Conservation (phyloP, 441 rosid species). For the Adansonia madagascariensis region DNA sequence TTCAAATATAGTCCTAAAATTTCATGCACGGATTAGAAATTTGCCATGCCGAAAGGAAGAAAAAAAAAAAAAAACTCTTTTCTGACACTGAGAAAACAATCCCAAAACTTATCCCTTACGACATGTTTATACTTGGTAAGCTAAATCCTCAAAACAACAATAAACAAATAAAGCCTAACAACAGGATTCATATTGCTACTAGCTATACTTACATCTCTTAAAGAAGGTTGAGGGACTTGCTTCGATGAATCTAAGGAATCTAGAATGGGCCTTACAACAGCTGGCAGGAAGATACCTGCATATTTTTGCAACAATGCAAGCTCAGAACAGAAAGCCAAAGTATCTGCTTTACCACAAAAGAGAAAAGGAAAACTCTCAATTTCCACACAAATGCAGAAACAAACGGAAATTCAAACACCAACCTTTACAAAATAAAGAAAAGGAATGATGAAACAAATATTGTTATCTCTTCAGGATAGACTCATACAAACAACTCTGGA, state of each 20-base stretch:
- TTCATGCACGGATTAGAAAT: not conserved
- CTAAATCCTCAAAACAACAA: conserved; percentile 2
- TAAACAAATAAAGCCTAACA: not conserved
- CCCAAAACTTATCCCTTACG: not conserved
- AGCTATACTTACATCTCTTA: conserved; percentile 65
- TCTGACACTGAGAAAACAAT: not conserved
- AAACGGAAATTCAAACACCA: not conserved
- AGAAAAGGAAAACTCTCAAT: not conserved
- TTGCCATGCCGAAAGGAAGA: not conserved
- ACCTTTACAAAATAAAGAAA: not conserved
- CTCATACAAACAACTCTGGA: not conserved
- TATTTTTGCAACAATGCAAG: conserved; percentile 24
- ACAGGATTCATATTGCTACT: not conserved
- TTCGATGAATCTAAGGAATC: conserved; percentile 87
- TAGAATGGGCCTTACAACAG: conserved; percentile 88
- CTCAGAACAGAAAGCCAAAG: not conserved
- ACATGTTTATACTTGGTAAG: not conserved
- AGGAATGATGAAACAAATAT: not conserved
- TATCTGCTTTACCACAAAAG: not conserved
- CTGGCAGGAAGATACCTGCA: conserved; percentile 91
- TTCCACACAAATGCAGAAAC: not conserved
- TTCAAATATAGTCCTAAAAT: not conserved
- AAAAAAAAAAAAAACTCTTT: not conserved
- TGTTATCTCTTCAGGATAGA: not conserved
- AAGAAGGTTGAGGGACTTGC: conserved; percentile 71